Evolutionary conservation across 2,329 filamentous ascomycete genomes (phyloP), one percentile per base, ranked within the genome.

Genomic region (Myriosclerotinia curreyana): DNA sequence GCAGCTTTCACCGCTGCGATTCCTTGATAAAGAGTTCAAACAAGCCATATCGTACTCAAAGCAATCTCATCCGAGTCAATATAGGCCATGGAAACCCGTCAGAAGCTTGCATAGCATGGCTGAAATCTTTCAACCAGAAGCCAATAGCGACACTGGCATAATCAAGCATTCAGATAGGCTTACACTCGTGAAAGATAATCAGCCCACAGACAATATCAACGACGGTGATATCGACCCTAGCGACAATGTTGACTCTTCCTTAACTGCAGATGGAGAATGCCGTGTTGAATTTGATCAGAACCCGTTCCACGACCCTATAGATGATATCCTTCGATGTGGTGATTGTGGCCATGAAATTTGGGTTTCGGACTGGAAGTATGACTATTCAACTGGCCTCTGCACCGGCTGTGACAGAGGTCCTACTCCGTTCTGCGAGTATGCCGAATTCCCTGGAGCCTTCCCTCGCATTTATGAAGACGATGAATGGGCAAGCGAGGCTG

Each of bases 291-390:
- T 11, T 2, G 54, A 44, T 1, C 70, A 73, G 53, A 25, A 56
- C 4, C 38, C 22, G 15, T 48, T 59, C 6, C 31, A 49, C 20
- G 55, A 59, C 31, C 42, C 42, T 7, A 49, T 48, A 25, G 55
- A 59, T 49, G 20, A 48, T 2, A 52, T 73, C 11, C 31, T 61
- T 44, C 66, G 72, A 17, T 74, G 72, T 40, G 54, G 40, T 34
- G 22, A 17, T 5, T 74, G 72, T 31, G 55, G 56, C 6, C 66
- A 72, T 46, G 72, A 74, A 61, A n/a, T 70, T 2, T 72, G 68
- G 68, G 61, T 12, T 14, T 50, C 49, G 12, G 15, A 54, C 20
- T 12, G 22, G 36, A 60, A 5, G 3, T 9, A 12, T 2, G 17
- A 17, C 25, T 36, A 22, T 11, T 38, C 11, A 7, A 25, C 25